Base-by-base conservation (phyloP, 805 yeast genomes). In the Pichia sporocuriosa region DNA sequence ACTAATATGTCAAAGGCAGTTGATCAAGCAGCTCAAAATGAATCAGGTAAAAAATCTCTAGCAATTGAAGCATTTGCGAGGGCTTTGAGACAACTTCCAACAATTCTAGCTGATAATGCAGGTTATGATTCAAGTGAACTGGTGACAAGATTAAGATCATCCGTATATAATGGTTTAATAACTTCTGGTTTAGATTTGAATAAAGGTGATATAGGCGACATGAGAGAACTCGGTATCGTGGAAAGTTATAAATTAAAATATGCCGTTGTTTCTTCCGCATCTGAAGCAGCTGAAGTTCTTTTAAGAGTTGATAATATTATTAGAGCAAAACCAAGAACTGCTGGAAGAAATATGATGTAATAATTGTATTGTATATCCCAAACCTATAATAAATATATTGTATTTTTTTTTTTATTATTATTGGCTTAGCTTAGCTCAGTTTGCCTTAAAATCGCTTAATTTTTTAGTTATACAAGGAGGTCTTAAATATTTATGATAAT, bases 271-370 rank as follows among this genome's bases (percentile, higher is more conserved):
- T 77, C 88, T 12, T 81, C 94, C 35, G 97, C 98, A 5, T 73
- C 95, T n/a, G 99, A 93, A 68, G 98, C 98, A 25, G 94, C 97
- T 5, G 97, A 93, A 68, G 89, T 93, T 36, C 73, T 93, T 51
- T 68, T 93, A 56, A 79, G 99, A 61, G 99, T 93, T 32, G 99
- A 93, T 62, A 90, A 93, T 64, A 93, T 93, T 51, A 86, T 93
- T 49, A 80, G 96, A 53, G 97, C 98, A 26, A 89, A 85, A 63
- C 98, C 99, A 49, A 76, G 98, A 67, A 89, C 98, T 33, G 96
- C 97, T 31, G 90, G 84, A 67, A 77, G 96, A 71, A 81, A 77
- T 51, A 47, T 43, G 41, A 27, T 26, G 29, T 36, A 32, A 9
- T 32, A 32, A 22, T 15, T 29, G 9, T 13, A 4, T 16, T 4